These are phyloP conservation scores for Noccaea caerulescens DNA, from an alignment of 345 rosid species.

Conservation along the genomic window DNA sequence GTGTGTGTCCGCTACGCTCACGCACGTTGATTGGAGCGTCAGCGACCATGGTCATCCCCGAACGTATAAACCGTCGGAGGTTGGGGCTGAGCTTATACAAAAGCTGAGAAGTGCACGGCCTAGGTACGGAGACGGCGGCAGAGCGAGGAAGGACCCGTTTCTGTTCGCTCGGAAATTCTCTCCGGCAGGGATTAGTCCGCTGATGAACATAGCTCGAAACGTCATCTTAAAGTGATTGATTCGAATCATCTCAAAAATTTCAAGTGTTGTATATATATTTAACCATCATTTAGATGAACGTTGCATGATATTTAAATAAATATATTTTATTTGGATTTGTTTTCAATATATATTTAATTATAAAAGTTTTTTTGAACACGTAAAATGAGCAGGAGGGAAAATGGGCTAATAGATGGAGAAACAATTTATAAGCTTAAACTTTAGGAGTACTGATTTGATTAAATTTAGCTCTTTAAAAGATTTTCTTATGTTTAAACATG, in stretches of 20 bases:
- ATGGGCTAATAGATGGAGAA: not conserved
- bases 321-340: too few species aligned
- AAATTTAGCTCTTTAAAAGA: not conserved
- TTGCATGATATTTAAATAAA: too few species aligned
- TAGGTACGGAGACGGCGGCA: slow-evolving; percentile 51
- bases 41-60: slow-evolving; percentile 63
- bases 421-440: not conserved
- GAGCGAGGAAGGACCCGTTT: slow-evolving; percentile 51
- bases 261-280: not conserved
- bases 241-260: not conserved
- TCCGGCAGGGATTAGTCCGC: slow-evolving; percentile 40
- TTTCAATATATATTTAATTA: too few species aligned
- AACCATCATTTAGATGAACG: not conserved
- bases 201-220: slow-evolving; percentile 54
- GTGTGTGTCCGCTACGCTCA: slow-evolving; percentile 59
- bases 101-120: slow-evolving; percentile 48
- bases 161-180: slow-evolving; percentile 71
- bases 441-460: not conserved
- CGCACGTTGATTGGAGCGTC: slow-evolving; percentile 72
- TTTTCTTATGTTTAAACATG: not conserved
- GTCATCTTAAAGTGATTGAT: slow-evolving; percentile 45
- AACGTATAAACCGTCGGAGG: slow-evolving; percentile 56
- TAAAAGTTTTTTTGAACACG: too few species aligned
- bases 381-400: not conserved
- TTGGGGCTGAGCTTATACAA: slow-evolving; percentile 52